Percentiles rank a stretch among this genome's conserved stretches.
Evolutionary conservation across 179 eudicot species (phyloP).

Genomic region (Carnegiea gigantea): DNA sequence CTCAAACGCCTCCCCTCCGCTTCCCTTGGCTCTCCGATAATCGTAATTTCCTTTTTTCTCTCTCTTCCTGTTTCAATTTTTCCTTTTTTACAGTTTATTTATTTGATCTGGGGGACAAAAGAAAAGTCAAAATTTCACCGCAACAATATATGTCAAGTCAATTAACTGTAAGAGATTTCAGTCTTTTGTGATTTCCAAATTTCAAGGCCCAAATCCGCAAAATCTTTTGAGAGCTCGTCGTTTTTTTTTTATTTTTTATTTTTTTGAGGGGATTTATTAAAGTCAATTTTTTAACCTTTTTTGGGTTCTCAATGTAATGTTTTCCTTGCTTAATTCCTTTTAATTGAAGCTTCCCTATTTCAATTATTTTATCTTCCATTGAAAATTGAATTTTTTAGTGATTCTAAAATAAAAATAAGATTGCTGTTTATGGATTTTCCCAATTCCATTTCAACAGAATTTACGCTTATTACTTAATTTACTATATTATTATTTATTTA

Average conservation of each 20-base stretch:
- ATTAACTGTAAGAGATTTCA: background rate
- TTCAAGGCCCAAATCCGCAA: background rate
- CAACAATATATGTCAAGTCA: too few relatives aligned
- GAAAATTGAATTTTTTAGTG: too few relatives aligned
- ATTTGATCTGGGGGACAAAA: background rate
- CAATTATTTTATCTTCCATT: too few relatives aligned
- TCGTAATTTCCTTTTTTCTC: slow-evolving; percentile 30
- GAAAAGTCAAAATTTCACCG: background rate
- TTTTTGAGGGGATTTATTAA: too few relatives aligned
- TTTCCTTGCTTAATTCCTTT: background rate
- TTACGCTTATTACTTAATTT: too few relatives aligned
- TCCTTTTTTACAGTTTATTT: background rate
- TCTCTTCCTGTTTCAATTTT: background rate
- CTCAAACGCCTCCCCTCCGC: slow-evolving; percentile 33
- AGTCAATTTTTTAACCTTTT: background rate
- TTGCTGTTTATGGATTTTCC: background rate
- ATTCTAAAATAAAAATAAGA: background rate
- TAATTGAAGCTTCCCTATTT: background rate
- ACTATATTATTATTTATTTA: background rate
- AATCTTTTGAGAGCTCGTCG: too few relatives aligned
- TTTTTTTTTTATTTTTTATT: too few relatives aligned
- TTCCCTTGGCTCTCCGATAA: slow-evolving; percentile 63
- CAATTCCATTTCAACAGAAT: background rate
- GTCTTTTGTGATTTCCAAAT: background rate
- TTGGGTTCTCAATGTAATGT: background rate